Percentiles rank a stretch among this genome's conserved stretches.
Evolutionary conservation across 2,329 filamentous ascomycete genomes (phyloP).

Genomic region (Monascus ruber): DNA sequence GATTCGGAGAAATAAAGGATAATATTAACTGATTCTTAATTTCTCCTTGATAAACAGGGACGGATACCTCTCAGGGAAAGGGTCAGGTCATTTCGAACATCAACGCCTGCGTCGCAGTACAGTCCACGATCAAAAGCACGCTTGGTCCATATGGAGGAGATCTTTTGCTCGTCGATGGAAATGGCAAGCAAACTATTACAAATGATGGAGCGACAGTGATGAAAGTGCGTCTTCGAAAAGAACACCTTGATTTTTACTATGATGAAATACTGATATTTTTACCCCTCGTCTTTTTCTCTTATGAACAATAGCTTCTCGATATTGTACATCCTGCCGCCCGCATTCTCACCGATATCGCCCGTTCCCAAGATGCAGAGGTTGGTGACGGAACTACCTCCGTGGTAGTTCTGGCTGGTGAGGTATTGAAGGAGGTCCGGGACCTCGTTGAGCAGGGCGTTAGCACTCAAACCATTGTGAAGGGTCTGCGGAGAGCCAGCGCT

Average conservation of each 20-base stretch:
- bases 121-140: slow-evolving; percentile 90
- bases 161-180: slow-evolving; percentile 86
- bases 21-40: slow-evolving; percentile 14
- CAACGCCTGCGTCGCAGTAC: slow-evolving; percentile 92
- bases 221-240: slow-evolving; percentile 54
- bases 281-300: slow-evolving; percentile 5
- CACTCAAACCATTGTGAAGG: slow-evolving; percentile 96
- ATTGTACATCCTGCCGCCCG: slow-evolving; percentile 95
- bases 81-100: slow-evolving; percentile 97
- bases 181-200: slow-evolving; percentile 93
- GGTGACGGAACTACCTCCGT: slow-evolving; percentile 97
- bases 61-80: slow-evolving; percentile 93
- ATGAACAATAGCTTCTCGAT: slow-evolving; percentile 65
- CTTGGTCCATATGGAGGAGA: slow-evolving; percentile 95
- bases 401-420: slow-evolving; percentile 92
- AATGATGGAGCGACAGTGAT: slow-evolving; percentile 99
- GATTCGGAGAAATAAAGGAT: slow-evolving; percentile 8
- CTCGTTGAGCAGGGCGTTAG: slow-evolving; percentile 94
- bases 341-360: slow-evolving; percentile 94
- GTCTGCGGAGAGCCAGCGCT: slow-evolving; percentile 69
- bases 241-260: slow-evolving; percentile 2
- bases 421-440: slow-evolving; percentile 92
- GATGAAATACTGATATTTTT: neutral
- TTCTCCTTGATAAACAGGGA: slow-evolving; percentile 48
- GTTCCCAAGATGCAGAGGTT: slow-evolving; percentile 98